Conservation (phyloP, 495 filamentous ascomycete genomes). For the Hyaloscypha finlandica region DNA sequence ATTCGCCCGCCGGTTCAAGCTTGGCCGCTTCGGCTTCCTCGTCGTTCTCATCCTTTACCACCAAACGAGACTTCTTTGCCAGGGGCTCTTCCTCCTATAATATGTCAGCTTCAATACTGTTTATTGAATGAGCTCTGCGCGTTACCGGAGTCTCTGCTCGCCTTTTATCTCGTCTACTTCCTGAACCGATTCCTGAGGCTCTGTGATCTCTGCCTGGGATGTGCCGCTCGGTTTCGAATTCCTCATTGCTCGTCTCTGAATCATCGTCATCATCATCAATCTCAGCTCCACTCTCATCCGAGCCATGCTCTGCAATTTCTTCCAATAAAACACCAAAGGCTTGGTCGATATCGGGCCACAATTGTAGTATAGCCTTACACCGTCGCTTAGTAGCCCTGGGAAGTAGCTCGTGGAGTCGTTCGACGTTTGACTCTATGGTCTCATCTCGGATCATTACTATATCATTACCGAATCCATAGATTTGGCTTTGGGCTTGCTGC, state of each 20-base stretch:
- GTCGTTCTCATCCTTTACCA: not conserved
- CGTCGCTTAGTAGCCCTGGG: not conserved
- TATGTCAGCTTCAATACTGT: not conserved
- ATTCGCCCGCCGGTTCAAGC: conserved; percentile 1
- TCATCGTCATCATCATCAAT: not conserved
- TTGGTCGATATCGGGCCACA: not conserved
- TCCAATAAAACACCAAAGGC: not conserved
- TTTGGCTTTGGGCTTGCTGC: too few relatives aligned
- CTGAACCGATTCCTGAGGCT: not conserved
- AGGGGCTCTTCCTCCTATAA: not conserved
- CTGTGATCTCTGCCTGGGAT: not conserved
- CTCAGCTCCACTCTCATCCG: not conserved
- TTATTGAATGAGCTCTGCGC: not conserved
- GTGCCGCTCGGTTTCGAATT: not conserved
- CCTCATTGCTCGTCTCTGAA: not conserved
- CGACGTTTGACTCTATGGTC: not conserved
- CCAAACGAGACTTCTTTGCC: not conserved
- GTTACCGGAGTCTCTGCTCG: not conserved
- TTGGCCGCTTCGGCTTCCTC: not conserved
- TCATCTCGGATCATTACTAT: too few relatives aligned
- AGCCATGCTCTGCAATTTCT: not conserved
- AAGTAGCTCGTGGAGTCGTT: not conserved
- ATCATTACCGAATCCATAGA: too few relatives aligned
- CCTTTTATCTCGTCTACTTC: not conserved
- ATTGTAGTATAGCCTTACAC: not conserved